These are phyloP conservation scores for Marchantia polymorpha DNA, from an alignment of 225 moss, liverwort and hornwort genomes.

Conservation along the genomic window DNA sequence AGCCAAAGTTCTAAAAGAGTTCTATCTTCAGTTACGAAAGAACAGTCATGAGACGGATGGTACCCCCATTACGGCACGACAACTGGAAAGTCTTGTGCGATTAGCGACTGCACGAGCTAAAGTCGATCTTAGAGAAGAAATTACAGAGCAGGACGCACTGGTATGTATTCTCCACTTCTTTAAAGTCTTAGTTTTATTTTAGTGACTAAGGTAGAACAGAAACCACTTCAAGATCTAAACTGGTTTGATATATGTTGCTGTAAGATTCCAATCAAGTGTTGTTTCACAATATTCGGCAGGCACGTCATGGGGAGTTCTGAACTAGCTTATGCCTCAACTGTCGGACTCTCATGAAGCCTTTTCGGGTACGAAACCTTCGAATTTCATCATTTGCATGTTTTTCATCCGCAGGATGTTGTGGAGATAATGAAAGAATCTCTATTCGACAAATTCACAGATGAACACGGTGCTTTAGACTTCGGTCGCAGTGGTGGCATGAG, in stretches of 20 bases:
- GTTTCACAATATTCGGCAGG: not conserved
- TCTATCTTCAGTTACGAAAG: conserved; percentile 83
- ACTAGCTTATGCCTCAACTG: too few species aligned
- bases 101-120: conserved; percentile 95
- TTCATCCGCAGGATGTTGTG: conserved; percentile 76
- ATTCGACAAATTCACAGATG: conserved; percentile 86
- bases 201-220: not conserved
- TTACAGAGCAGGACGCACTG: conserved; percentile 88
- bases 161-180: conserved; percentile 29
- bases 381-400: not conserved
- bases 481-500: conserved; percentile 96
- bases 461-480: conserved; percentile 84
- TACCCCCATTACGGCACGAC: conserved; percentile 94
- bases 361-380: not conserved
- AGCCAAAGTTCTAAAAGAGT: conserved; percentile 82
- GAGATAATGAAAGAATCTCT: conserved; percentile 98
- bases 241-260: not conserved
- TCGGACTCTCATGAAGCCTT: too few species aligned
- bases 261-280: not conserved
- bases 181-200: not conserved
- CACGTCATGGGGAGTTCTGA: too few species aligned
- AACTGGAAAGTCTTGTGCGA: conserved; percentile 94
- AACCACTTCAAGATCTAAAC: not conserved
- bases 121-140: conserved; percentile 88
- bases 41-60: conserved; percentile 72